Base-by-base conservation (phyloP, 2,329 filamentous ascomycete genomes). In the Xylaria sp. region DNA sequence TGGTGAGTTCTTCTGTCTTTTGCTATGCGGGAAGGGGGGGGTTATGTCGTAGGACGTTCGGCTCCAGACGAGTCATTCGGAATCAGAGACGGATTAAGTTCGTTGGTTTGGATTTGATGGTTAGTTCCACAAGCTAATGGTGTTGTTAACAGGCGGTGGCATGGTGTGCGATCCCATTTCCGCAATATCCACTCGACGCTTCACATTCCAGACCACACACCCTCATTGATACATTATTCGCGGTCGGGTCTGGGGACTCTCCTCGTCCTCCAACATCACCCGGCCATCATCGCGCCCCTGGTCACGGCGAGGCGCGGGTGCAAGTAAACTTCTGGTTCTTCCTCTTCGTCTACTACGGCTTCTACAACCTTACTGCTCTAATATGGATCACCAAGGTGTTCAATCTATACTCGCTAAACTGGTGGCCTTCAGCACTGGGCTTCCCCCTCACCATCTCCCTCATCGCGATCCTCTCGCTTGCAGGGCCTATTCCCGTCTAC, bases 261-360 rank as follows among this genome's bases (percentile, higher is more conserved):
- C 47, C 45, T 36, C 53, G n/a, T 47, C 67, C 39, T 71, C 67
- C 71, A 53, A 74, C 53, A 66, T 67, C 69, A 50, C 64, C 71
- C 30, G 78, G 78, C 47, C 80, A 81, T 71, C 80, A 81, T 71
- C 85, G 84, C 62, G 79, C 82, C 0, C 88, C 89, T 0, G 89
- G 89, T 30, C 88, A 91, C 81, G 89, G 89, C 66, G 83, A 85
- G 72, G 87, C 89, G 5, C 82, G 86, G 50, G 89, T 91, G 4
- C 85, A 87, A 69, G 85, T 91, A 72, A 90, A 90, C 80, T 91
- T 91, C 75, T 92, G 89, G 89, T 91, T 90, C 82, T 92, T 92
- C 75, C 81, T 92, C 45, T 85, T 90, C 57, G 86, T 90, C 65
- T 92, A 91, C 80, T 92, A 92, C 77, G 88, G 88, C 65, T 86